Base-by-base conservation (phyloP, 129 eudicot genomes). In the Pulicaria dysenterica region DNA sequence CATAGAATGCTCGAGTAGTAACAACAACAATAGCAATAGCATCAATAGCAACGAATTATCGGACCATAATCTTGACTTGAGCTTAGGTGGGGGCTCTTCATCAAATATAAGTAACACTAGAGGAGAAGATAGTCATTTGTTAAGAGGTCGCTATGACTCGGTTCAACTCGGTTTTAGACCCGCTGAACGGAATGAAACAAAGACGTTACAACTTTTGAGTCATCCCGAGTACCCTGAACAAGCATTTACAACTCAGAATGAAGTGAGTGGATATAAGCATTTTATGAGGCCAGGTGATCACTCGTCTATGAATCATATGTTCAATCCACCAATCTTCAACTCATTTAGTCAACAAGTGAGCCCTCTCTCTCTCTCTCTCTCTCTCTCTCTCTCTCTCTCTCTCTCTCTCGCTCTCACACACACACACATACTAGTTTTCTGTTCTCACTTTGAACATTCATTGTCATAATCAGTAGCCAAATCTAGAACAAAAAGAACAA, bases 11-110 rank as follows among this genome's bases (percentile, higher is more conserved):
- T 80, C 86, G 8, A 67, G 75, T 56, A 70, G 55, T 5, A 57
- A 63, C 55, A 84, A 64, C 55, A 64, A 53, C 13, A 62, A 73
- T 38, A 60, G 48, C 57, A 78, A 44, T 65, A 72, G 64, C 47
- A 24, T 24, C 2, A 41, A 59, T 77, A 38, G 17, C 44, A 59
- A 59, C 36, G 70, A 49, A 10, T 36, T 77, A 45, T 77, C 77
- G 0, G 94, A 79, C 48, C 91, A 83, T 78, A 87, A 81, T 77
- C 90, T 90, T 51, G 96, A 90, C 59, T 85, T 90, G 84, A 87
- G 96, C 79, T 81, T 90, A 71, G 96, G 96, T 14, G 72, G 84
- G 19, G 72, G 75, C 71, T 64, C 83, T 4, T 62, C 58, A 64
- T 82, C 79, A 49, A 61, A 82, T 65, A 57, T 56, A 58, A 41